phyloP scores from a whole-genome alignment of 2,329 filamentous ascomycete species.

The Fusarium sp. region DNA sequence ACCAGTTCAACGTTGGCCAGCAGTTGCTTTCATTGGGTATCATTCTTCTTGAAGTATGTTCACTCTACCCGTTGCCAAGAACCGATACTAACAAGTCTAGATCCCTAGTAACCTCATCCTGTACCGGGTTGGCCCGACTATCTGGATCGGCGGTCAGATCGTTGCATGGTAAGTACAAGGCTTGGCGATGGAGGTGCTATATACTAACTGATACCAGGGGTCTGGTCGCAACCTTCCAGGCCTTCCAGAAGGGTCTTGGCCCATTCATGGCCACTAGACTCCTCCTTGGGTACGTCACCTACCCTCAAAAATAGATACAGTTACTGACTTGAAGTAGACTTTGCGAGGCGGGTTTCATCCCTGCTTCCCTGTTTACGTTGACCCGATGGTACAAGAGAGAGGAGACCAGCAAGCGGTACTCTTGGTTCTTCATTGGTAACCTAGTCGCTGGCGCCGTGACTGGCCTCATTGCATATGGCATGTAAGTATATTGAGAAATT shows the following conservation, averaged over 20 bases:
- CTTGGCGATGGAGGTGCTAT: not conserved
- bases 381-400: constrained; percentile 58
- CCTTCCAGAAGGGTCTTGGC: constrained; percentile 46
- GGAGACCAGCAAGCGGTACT: constrained; percentile 57
- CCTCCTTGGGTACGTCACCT: constrained; percentile 28
- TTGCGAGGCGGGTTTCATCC: constrained; percentile 51
- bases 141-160: constrained; percentile 52
- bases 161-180: constrained; percentile 49
- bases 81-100: not conserved
- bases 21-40: constrained; percentile 59
- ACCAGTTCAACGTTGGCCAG: constrained; percentile 60
- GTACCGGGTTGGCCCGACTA: constrained; percentile 56
- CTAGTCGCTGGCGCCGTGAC: constrained; percentile 53
- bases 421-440: constrained; percentile 58
- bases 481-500: not conserved
- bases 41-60: constrained; percentile 38
- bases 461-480: constrained; percentile 56
- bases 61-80: not conserved
- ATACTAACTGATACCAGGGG: constrained; percentile 45
- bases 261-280: constrained; percentile 52
- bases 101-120: constrained; percentile 62
- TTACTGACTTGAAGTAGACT: constrained; percentile 8
- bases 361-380: constrained; percentile 57
- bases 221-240: constrained; percentile 49
- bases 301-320: not conserved